Evolutionary conservation across 768 basidiomycete species (phyloP).

Genomic region (Hirschioporus abietinus): DNA sequence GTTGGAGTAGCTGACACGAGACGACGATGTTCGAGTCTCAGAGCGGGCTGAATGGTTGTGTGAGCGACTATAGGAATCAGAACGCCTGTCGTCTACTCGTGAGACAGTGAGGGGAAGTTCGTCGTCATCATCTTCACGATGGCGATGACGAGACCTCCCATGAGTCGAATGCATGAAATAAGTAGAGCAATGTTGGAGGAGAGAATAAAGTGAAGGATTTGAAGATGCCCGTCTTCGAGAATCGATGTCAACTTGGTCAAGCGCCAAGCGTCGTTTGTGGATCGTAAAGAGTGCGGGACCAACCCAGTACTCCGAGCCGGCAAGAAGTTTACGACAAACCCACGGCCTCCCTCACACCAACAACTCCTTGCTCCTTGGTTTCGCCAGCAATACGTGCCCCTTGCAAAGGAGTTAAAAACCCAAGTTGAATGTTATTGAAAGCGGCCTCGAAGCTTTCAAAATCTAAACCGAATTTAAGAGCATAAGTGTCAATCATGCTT

Average conservation of each 20-base stretch:
- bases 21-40: constrained; percentile 41
- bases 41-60: constrained; percentile 32
- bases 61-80: constrained; percentile 48
- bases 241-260: background rate
- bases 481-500: background rate
- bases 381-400: background rate
- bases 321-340: background rate
- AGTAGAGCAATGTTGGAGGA: constrained; percentile 17
- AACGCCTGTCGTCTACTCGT: constrained; percentile 46
- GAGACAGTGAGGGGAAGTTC: constrained; percentile 35
- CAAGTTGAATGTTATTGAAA: background rate
- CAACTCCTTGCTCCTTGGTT: background rate
- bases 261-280: background rate
- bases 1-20: constrained; percentile 37
- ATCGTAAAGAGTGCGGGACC: background rate
- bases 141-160: constrained; percentile 39
- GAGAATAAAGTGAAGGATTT: constrained; percentile 13
- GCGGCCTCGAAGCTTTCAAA: background rate
- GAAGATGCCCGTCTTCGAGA: background rate
- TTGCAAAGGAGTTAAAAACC: background rate
- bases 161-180: constrained; percentile 31
- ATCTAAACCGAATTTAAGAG: background rate
- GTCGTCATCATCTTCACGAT: constrained; percentile 17
- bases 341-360: background rate
- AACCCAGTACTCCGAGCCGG: background rate